A percentile compares a stretch with the other conserved stretches of the same genome.
Evolutionary conservation across 306 rosid species (phyloP).

Genomic region (Fragaria ananassa): DNA sequence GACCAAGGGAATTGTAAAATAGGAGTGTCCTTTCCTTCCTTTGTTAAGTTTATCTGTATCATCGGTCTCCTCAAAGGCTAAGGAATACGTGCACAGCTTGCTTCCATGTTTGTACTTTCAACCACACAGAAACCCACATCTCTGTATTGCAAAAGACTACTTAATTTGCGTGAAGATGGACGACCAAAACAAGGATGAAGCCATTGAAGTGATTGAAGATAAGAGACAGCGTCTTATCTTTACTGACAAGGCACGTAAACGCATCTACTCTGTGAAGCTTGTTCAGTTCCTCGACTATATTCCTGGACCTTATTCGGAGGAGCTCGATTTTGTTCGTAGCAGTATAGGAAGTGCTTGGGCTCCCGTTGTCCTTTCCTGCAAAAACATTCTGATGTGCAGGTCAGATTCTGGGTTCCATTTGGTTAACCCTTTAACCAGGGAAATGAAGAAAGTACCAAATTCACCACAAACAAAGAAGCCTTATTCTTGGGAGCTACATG

Average conservation of each 20-base stretch:
- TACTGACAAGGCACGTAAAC: background rate
- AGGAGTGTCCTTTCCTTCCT: no score
- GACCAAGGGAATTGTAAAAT: no score
- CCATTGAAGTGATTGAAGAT: background rate
- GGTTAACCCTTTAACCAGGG: background rate
- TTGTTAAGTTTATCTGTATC: no score
- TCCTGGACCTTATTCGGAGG: no score
- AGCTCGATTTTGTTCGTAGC: background rate
- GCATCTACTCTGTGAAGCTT: background rate
- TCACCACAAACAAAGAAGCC: background rate
- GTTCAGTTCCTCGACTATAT: background rate
- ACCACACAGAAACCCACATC: no score
- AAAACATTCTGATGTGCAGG: background rate
- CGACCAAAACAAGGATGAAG: background rate
- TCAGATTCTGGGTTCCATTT: background rate
- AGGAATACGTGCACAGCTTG: no score
- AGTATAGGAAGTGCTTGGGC: background rate
- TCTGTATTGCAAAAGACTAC: no score
- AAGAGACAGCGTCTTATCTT: background rate
- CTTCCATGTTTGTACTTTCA: no score
- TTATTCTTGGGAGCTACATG: background rate
- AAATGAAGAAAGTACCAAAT: background rate
- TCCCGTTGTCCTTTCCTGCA: background rate
- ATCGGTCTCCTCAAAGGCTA: no score
- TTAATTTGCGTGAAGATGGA: background rate